Evolutionary conservation across 371 early-diverging fungal species (phyloP).

Genomic region (Actinomortierella ambigua): DNA sequence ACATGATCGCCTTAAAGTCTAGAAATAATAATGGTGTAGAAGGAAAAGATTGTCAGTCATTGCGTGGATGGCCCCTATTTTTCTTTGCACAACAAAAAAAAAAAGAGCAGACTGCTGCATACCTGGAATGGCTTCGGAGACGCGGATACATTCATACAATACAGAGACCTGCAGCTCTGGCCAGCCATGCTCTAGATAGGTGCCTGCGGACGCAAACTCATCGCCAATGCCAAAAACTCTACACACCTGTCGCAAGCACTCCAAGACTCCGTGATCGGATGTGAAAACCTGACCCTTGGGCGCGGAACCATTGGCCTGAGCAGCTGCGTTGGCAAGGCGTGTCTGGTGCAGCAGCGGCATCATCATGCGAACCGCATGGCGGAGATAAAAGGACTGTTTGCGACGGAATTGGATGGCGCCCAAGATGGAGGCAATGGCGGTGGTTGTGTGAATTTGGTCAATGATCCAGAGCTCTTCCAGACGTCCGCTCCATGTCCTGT

Average conservation of each 20-base stretch:
- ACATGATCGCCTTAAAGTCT: slow-evolving; percentile 68
- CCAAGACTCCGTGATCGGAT: slow-evolving; percentile 65
- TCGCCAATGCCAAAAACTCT: slow-evolving; percentile 74
- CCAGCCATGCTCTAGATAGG: slow-evolving; percentile 75
- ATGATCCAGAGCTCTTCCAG: slow-evolving; percentile 49
- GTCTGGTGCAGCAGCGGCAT: slow-evolving; percentile 60
- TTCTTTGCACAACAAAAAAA: too few species aligned
- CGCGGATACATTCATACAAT: slow-evolving; percentile 74
- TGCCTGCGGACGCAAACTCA: slow-evolving; percentile 47
- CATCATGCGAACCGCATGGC: slow-evolving; percentile 66
- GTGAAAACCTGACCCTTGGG: slow-evolving; percentile 19
- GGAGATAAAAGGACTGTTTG: slow-evolving; percentile 78
- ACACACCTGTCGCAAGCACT: slow-evolving; percentile 69
- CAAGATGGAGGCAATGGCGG: slow-evolving; percentile 64
- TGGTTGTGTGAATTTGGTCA: slow-evolving; percentile 60
- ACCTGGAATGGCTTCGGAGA: slow-evolving; percentile 78
- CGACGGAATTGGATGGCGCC: slow-evolving; percentile 67
- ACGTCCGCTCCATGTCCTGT: slow-evolving; percentile 37
- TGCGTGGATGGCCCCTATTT: too few species aligned
- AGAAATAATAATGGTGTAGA: too few species aligned
- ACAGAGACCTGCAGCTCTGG: slow-evolving; percentile 77
- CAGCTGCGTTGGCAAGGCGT: slow-evolving; percentile 33
- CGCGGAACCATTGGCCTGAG: slow-evolving; percentile 21
- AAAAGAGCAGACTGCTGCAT: too few species aligned
- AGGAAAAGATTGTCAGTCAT: too few species aligned